These are phyloP conservation scores for Elsinoe fawcettii DNA, from an alignment of 2,329 filamentous ascomycete species.

Conservation along the genomic window DNA sequence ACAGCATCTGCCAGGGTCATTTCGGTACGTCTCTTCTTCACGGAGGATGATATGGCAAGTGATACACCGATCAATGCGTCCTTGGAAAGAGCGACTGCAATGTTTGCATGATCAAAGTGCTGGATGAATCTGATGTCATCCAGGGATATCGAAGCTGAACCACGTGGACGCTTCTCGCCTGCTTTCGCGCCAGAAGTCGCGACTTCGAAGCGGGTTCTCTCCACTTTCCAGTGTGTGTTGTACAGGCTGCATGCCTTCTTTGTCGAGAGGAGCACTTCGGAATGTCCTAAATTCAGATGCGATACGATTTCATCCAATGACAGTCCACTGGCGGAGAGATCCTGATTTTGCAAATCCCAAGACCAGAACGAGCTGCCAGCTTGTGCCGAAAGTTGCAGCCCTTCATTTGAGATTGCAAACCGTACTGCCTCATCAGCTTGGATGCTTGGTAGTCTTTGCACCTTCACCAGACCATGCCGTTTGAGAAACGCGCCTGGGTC, in stretches of 20 bases:
- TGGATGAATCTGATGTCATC: not conserved
- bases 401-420: constrained; percentile 6
- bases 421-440: not conserved
- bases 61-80: constrained; percentile 61
- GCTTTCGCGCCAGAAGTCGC: not conserved
- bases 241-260: not conserved
- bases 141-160: not conserved
- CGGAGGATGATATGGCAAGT: constrained; percentile 30
- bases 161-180: not conserved
- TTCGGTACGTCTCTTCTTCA: constrained; percentile 31
- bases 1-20: constrained; percentile 62
- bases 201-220: constrained; percentile 16
- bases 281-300: not conserved
- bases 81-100: constrained; percentile 58
- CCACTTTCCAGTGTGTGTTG: constrained; percentile 2
- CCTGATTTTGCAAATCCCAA: not conserved
- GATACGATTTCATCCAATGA: not conserved
- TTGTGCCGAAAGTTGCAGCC: not conserved
- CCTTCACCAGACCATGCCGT: not conserved
- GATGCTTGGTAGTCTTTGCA: not conserved
- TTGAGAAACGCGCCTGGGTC: not conserved
- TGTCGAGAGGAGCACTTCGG: not conserved
- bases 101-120: constrained; percentile 54
- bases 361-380: not conserved
- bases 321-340: not conserved